Percentiles rank a stretch among this genome's conserved stretches.
These are phyloP conservation scores for Penicillium odoratum DNA, from an alignment of 495 filamentous ascomycete genomes.

Conservation along the genomic window DNA sequence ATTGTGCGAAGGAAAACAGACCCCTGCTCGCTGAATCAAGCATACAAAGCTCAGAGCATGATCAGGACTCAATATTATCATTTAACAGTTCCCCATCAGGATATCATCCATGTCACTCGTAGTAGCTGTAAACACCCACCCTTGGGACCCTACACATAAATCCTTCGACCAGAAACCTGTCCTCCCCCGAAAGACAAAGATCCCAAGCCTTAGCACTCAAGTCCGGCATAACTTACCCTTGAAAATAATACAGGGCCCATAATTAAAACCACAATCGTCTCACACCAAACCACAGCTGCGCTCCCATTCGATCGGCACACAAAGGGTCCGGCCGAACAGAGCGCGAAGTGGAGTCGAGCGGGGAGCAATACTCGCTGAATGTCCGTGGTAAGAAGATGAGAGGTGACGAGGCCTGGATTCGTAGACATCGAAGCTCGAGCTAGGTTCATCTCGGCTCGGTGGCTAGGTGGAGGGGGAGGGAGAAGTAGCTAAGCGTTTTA, in stretches of 20 bases:
- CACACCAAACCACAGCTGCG: not conserved
- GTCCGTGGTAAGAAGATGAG: not conserved
- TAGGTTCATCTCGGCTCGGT: not conserved
- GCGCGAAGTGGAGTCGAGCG: conserved; percentile 1
- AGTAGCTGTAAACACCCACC: not conserved
- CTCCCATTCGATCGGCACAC: conserved; percentile 2
- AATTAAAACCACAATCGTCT: not conserved
- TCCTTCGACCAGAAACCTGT: not conserved
- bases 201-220: not conserved
- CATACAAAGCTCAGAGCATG: not conserved
- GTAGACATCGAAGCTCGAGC: not conserved
- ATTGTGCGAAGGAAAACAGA: not conserved
- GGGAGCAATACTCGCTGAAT: not conserved
- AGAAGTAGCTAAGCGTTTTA: not conserved
- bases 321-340: conserved; percentile 13
- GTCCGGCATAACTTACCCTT: not conserved
- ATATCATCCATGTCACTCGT: not conserved
- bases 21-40: not conserved
- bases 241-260: not conserved
- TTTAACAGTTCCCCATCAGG: not conserved
- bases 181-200: not conserved
- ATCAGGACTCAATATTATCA: not conserved
- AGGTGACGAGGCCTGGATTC: not conserved
- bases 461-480: not conserved
- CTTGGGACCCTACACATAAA: not conserved